These are phyloP conservation scores for Discostella stelligeroides DNA, from an alignment of 108 stramenopile species.

Conservation along the genomic window DNA sequence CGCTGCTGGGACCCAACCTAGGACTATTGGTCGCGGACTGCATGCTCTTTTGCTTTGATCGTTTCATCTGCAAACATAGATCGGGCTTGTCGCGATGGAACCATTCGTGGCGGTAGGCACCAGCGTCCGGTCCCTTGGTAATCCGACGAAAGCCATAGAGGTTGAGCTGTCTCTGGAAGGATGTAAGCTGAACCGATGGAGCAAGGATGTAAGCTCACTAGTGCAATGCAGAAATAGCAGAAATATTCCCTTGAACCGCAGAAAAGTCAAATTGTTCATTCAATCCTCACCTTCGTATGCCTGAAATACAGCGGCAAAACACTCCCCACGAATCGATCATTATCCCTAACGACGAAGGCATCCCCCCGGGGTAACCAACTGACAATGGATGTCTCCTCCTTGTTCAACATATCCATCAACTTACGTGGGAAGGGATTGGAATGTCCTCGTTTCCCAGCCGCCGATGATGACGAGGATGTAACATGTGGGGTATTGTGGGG, in stretches of 20 bases:
- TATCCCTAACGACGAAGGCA: slow-evolving; percentile 86
- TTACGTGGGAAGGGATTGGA: slow-evolving; percentile 92
- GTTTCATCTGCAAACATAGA: slow-evolving; percentile 83
- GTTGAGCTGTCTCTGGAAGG: slow-evolving; percentile 91
- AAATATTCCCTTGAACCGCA: not conserved
- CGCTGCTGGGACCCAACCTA: slow-evolving; percentile 41
- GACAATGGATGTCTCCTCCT: slow-evolving; percentile 80
- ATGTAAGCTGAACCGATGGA: slow-evolving; percentile 52
- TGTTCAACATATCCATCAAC: slow-evolving; percentile 87
- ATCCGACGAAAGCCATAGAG: slow-evolving; percentile 76
- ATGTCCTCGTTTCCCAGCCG: slow-evolving; percentile 43
- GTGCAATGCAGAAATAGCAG: not conserved
- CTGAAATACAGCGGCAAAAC: slow-evolving; percentile 89
- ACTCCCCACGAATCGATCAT: slow-evolving; percentile 75
- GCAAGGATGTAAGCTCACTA: not conserved
- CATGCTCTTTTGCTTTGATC: slow-evolving; percentile 84
- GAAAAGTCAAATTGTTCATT: not conserved
- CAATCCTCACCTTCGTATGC: slow-evolving; percentile 74
- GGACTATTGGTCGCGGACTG: slow-evolving; percentile 51
- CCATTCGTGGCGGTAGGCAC: slow-evolving; percentile 91
- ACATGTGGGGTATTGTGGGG: slow-evolving; percentile 29
- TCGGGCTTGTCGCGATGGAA: slow-evolving; percentile 92
- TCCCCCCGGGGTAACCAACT: slow-evolving; percentile 87
- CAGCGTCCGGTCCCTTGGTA: slow-evolving; percentile 87
- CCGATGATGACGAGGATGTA: slow-evolving; percentile 29